phyloP scores from a whole-genome alignment of 179 eudicot species.

The Amaranthus tricolor region DNA sequence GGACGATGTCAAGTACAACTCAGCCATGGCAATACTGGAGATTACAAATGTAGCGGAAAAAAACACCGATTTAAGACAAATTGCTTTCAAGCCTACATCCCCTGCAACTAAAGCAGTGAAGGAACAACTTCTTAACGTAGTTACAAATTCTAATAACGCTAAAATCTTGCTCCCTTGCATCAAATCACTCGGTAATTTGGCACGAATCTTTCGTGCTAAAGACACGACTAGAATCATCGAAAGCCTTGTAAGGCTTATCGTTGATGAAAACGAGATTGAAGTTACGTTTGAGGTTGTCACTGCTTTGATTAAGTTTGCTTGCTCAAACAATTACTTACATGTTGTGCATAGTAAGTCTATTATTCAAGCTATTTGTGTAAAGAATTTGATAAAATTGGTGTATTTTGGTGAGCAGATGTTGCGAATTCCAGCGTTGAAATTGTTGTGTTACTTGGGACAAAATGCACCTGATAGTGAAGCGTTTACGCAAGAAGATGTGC shows the following conservation, averaged over 20 bases:
- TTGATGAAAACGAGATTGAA: conserved; percentile 45
- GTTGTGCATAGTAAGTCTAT: conserved; percentile 45
- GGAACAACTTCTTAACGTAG: conserved; percentile 50
- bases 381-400: conserved; percentile 44
- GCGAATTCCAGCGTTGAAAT: conserved; percentile 33
- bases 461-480: conserved; percentile 51
- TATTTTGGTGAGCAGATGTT: conserved; percentile 52
- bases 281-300: conserved; percentile 39
- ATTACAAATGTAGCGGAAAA: conserved; percentile 56
- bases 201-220: conserved; percentile 55
- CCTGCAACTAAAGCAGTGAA: conserved; percentile 60
- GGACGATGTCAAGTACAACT: conserved; percentile 49
- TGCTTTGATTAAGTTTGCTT: conserved; percentile 45
- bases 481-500: conserved; percentile 47
- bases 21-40: conserved; percentile 66
- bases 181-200: conserved; percentile 47
- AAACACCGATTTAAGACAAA: conserved; percentile 46
- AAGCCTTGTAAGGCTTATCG: conserved; percentile 46
- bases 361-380: conserved; percentile 37
- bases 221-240: conserved; percentile 42
- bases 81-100: conserved; percentile 62
- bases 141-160: conserved; percentile 27
- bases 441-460: conserved; percentile 40
- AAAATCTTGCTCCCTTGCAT: conserved; percentile 46
- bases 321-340: conserved; percentile 44